Evolutionary conservation across 2,329 filamentous ascomycete species (phyloP).

Genomic region (Diaporthe helianthi): DNA sequence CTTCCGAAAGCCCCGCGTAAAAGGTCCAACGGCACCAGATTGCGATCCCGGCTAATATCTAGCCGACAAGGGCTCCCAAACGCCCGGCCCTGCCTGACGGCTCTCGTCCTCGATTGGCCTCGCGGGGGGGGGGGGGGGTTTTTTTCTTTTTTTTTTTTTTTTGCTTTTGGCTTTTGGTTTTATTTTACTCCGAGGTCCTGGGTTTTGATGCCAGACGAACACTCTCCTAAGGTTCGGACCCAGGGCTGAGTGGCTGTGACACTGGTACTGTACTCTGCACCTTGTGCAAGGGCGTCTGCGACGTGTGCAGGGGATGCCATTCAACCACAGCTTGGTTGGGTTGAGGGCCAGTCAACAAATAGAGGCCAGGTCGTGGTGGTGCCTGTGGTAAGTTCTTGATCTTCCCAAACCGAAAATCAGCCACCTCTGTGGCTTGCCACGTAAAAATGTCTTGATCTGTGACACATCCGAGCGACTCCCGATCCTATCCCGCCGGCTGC

Average conservation of each 20-base stretch:
- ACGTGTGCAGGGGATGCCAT: not conserved
- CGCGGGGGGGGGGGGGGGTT: no score
- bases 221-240: not conserved
- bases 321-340: no score
- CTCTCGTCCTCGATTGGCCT: conserved; percentile 1
- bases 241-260: not conserved
- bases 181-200: not conserved
- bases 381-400: not conserved
- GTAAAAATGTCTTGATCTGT: not conserved
- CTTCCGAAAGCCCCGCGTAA: conserved; percentile 18
- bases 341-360: not conserved
- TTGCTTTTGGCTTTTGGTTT: not conserved
- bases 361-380: not conserved
- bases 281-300: not conserved
- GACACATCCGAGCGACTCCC: conserved; percentile 4
- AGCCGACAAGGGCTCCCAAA: conserved; percentile 13
- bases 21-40: not conserved
- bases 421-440: not conserved
- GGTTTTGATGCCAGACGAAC: conserved; percentile 15
- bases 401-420: not conserved
- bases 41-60: conserved; percentile 21
- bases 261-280: not conserved
- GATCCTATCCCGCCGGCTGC: not conserved
- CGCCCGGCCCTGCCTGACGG: not conserved
- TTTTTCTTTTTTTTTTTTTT: no score